Conservation (phyloP, 495 filamentous ascomycete species). For the Cercophora newfieldiana region DNA sequence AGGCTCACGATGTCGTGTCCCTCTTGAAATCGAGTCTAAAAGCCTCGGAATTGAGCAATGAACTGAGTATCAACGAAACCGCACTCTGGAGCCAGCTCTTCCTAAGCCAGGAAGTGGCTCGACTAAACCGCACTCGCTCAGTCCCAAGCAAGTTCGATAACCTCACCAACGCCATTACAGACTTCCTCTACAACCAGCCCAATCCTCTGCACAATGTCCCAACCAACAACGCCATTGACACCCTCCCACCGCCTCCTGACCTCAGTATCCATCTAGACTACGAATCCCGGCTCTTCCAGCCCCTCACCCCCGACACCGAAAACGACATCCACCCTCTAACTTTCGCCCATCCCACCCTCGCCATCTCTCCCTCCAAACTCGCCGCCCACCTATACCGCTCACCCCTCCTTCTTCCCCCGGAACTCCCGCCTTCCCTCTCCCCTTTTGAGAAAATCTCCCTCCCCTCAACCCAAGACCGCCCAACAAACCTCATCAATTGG, state of each 20-base stretch:
- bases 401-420: constrained; percentile 13
- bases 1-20: neutral
- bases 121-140: neutral
- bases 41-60: neutral
- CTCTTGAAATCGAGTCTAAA: constrained; percentile 1
- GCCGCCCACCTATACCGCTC: constrained; percentile 5
- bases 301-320: neutral
- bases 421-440: constrained; percentile 10
- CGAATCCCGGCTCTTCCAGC: constrained; percentile 20
- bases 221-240: neutral
- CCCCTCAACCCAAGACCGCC: too few species aligned
- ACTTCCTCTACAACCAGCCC: neutral
- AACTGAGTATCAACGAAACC: neutral
- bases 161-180: neutral
- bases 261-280: constrained; percentile 19
- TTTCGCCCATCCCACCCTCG: constrained; percentile 3
- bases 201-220: neutral
- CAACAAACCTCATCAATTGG: neutral
- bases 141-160: too few species aligned
- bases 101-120: neutral
- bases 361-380: constrained; percentile 3
- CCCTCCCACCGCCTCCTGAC: neutral
- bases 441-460: neutral
- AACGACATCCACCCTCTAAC: constrained; percentile 14
- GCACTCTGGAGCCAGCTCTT: neutral